Conservation (phyloP, 768 basidiomycete genomes). For the Serendipita sp. region DNA sequence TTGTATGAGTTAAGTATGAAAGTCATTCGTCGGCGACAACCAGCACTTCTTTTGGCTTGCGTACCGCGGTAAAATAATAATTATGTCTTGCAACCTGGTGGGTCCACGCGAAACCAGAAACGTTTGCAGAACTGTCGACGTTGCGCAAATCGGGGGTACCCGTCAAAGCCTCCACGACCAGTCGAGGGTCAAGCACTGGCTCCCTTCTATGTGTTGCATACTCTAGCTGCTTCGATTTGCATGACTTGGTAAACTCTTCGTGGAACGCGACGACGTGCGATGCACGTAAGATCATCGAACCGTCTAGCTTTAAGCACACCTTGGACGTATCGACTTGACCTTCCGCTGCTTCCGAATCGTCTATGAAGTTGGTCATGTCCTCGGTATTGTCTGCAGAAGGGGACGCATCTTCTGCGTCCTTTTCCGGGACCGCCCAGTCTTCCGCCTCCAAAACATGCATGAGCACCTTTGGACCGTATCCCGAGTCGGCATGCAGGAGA, state of each 20-base stretch:
- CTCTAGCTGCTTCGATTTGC: neutral
- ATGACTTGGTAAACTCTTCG: neutral
- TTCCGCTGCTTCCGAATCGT: neutral
- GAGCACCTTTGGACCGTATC: neutral
- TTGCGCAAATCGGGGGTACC: neutral
- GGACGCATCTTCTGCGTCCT: too few relatives aligned
- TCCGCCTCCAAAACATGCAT: neutral
- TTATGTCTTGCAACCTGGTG: too few relatives aligned
- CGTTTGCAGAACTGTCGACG: too few relatives aligned
- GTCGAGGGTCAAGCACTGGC: neutral
- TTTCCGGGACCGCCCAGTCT: neutral
- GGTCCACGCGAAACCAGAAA: too few relatives aligned
- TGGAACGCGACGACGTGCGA: neutral
- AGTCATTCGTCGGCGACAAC: too few relatives aligned
- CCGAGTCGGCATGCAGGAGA: neutral
- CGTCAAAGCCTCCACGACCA: neutral
- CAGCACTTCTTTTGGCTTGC: too few relatives aligned
- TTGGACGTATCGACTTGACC: too few relatives aligned
- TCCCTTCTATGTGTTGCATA: neutral
- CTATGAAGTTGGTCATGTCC: too few relatives aligned
- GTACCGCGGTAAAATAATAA: too few relatives aligned
- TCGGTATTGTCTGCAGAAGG: neutral
- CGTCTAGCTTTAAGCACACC: neutral
- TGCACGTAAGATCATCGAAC: neutral
- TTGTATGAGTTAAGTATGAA: too few relatives aligned